These are phyloP conservation scores for Volvox carteri DNA, from an alignment of 163 green algal genomes.

Conservation along the genomic window DNA sequence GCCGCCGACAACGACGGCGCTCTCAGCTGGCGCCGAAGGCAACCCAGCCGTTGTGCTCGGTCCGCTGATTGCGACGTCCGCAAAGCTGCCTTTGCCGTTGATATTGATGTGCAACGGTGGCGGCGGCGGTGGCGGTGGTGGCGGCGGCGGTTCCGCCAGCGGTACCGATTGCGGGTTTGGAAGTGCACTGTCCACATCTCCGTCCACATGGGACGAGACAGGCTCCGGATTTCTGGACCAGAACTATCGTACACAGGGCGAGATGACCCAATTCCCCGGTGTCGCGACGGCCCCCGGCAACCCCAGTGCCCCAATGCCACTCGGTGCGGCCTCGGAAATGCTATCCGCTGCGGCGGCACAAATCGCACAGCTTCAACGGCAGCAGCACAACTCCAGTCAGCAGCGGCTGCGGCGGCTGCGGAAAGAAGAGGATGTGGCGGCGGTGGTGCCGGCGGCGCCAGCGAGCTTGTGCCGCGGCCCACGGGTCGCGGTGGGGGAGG, in stretches of 20 bases:
- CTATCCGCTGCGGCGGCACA: constrained; percentile 2
- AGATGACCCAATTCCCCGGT: background rate
- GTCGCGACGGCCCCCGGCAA: background rate
- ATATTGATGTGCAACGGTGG: background rate
- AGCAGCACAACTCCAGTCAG: background rate
- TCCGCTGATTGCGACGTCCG: background rate
- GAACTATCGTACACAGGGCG: background rate
- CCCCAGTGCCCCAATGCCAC: background rate
- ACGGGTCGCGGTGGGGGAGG: background rate
- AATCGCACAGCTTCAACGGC: background rate
- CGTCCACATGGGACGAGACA: background rate
- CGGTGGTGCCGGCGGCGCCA: background rate
- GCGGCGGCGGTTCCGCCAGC: background rate
- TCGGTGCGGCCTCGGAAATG: background rate
- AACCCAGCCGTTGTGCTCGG: background rate
- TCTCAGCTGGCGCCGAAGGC: background rate
- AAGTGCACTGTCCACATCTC: constrained; percentile 13
- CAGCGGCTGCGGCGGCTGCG: background rate
- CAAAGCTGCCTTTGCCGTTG: background rate
- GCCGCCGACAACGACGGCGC: background rate
- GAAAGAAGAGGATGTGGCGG: background rate
- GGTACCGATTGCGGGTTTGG: constrained; percentile 23
- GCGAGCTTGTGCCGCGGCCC: background rate
- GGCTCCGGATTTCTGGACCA: background rate
- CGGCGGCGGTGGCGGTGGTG: background rate